Evolutionary conservation across 2,329 filamentous ascomycete species (phyloP), one percentile per base, ranked within the genome.

Genomic region (Claviceps sp.): DNA sequence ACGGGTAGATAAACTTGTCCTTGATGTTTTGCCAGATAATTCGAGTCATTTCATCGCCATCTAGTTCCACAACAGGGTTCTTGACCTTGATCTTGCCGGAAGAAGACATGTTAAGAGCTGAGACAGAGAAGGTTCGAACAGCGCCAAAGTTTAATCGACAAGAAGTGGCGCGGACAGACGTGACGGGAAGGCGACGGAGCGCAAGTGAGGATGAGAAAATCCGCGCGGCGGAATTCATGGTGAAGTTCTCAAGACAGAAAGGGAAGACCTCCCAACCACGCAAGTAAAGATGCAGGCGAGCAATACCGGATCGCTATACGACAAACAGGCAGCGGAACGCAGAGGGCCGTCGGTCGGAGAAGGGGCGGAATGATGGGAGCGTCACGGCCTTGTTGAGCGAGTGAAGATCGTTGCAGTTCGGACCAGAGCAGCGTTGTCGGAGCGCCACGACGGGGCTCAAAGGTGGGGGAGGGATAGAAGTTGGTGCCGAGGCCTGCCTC

Each of bases 11-110:
- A 76, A 96, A 91, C 79, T 94, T 95, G 75, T 97, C 87, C 81
- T 96, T 96, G 81, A 98, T 98, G 71, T 87, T 84, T 76, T 96
- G 78, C 93, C 93, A 98, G 77, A 98, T 98, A 70, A 98, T 90
- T 64, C 93, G 81, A 63, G 93, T 98, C 93, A 97, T 97, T 84
- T 89, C 82, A 63, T 85, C 82, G 65, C 91, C 91, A 69, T 97
- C 91, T 64, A 97, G 81, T 77, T 97, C 93, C 70, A 98, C 93
- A 68, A 98, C 84, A 59, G 93, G 93, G 73, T 95, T 97, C 83
- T 95, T 90, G 77, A 98, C 93, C 81, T 95, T 93, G 80, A 97
- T 97, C 85, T 97, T 98, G 65, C 79, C 75, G 62, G 60, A 51
- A 60, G 77, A 70, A 53, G 77, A 74, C 79, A 84, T 81, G 62